Percentiles rank a stretch among this genome's conserved stretches.
These are phyloP conservation scores for Colletotrichum sp. DNA, from an alignment of 2,329 filamentous ascomycete genomes.

Conservation along the genomic window DNA sequence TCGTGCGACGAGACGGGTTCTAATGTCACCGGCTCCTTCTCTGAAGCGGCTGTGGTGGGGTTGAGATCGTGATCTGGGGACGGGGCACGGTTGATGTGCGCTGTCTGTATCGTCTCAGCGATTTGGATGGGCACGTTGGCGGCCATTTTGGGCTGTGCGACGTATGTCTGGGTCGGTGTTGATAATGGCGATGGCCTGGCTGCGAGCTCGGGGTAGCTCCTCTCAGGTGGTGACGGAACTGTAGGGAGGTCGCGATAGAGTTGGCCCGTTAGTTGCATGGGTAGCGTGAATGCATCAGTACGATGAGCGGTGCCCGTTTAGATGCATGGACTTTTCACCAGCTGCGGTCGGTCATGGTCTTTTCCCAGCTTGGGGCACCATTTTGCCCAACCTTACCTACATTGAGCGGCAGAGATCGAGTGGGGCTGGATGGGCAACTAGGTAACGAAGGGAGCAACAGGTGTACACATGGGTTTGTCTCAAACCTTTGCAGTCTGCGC, in stretches of 20 bases:
- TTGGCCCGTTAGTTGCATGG: slow-evolving; percentile 10
- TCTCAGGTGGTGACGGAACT: background rate
- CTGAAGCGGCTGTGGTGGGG: slow-evolving; percentile 76
- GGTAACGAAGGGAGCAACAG: background rate
- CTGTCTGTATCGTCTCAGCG: slow-evolving; percentile 81
- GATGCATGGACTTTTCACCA: background rate
- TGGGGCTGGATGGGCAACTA: slow-evolving; percentile 3
- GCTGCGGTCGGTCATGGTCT: slow-evolving; percentile 11
- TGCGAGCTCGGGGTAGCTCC: background rate
- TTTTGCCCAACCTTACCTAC: background rate
- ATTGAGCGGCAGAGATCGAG: background rate
- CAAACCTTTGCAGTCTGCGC: background rate
- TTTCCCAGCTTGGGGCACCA: background rate
- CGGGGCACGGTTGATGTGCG: slow-evolving; percentile 75
- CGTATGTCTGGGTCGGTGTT: background rate
- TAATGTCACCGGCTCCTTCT: slow-evolving; percentile 56
- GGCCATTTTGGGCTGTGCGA: slow-evolving; percentile 40
- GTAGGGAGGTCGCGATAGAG: slow-evolving; percentile 7
- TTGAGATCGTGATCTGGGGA: slow-evolving; percentile 79
- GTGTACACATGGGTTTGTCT: slow-evolving; percentile 8
- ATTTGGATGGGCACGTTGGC: slow-evolving; percentile 68
- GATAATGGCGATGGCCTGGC: background rate
- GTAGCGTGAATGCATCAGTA: background rate
- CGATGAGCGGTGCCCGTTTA: background rate
- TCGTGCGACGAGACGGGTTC: slow-evolving; percentile 30